phyloP scores from a whole-genome alignment of 2,329 filamentous ascomycete genomes.

The Fusarium continuum region DNA sequence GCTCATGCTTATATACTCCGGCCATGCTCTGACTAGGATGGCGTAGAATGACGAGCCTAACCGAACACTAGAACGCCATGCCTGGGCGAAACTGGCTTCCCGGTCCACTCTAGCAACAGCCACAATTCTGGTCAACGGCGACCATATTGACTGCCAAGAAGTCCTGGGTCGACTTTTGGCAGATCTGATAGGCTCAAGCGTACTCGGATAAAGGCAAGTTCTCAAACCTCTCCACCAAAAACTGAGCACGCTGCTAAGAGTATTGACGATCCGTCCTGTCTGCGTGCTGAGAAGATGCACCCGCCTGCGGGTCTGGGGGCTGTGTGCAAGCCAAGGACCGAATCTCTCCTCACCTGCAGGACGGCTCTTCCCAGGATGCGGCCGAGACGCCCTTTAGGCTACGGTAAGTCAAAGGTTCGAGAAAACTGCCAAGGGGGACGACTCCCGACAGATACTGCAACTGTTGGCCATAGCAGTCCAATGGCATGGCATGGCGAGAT shows the following conservation, averaged over 20 bases:
- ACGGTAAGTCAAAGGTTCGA: conserved; percentile 27
- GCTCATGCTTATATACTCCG: conserved; percentile 39
- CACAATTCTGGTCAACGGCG: conserved; percentile 38
- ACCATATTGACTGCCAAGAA: conserved; percentile 35
- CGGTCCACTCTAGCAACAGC: conserved; percentile 38
- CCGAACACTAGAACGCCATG: conserved; percentile 31
- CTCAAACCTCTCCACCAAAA: conserved; percentile 31
- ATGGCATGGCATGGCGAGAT: conserved; percentile 14
- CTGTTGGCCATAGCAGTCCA: conserved; percentile 24
- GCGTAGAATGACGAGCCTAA: conserved; percentile 36
- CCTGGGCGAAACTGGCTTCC: conserved; percentile 33
- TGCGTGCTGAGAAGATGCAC: conserved; percentile 19
- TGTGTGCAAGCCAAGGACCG: conserved; percentile 35
- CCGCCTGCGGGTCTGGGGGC: conserved; percentile 31
- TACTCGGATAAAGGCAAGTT: conserved; percentile 21
- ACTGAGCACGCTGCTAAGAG: conserved; percentile 21
- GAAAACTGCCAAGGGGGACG: conserved; percentile 15
- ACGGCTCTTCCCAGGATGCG: conserved; percentile 31
- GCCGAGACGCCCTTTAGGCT: conserved; percentile 16
- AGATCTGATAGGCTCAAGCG: conserved; percentile 37
- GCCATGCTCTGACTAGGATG: conserved; percentile 31
- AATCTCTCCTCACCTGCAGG: conserved; percentile 23
- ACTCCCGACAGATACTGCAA: too few relatives aligned
- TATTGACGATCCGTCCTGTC: conserved; percentile 17
- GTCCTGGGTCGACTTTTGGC: conserved; percentile 11